Percentiles rank a stretch among this genome's conserved stretches.
phyloP scores from a whole-genome alignment of 371 early-diverging fungal genomes.

The Syncephalastrum sp. region DNA sequence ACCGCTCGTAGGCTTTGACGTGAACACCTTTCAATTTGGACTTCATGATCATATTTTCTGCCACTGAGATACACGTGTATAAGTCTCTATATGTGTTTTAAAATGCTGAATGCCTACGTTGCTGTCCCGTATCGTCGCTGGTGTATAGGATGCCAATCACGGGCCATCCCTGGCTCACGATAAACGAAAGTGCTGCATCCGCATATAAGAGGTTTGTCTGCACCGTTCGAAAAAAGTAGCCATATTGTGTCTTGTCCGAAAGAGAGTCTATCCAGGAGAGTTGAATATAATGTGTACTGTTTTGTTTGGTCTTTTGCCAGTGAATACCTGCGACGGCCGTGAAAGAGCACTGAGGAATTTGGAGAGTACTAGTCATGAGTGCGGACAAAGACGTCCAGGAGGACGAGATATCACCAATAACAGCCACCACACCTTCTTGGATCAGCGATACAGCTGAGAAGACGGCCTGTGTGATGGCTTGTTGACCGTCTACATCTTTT shows the following conservation, averaged over 20 bases:
- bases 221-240: conserved; percentile 57
- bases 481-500: conserved; percentile 43
- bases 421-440: conserved; percentile 54
- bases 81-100: neutral
- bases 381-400: conserved; percentile 59
- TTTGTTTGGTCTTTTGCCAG: neutral
- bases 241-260: conserved; percentile 56
- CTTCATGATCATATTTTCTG: conserved; percentile 44
- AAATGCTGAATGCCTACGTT: conserved; percentile 28
- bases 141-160: conserved; percentile 52
- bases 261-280: conserved; percentile 39
- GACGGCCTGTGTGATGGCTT: conserved; percentile 51
- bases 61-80: conserved; percentile 28
- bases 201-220: conserved; percentile 55
- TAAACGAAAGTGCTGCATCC: conserved; percentile 52
- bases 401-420: conserved; percentile 63
- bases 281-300: neutral
- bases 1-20: conserved; percentile 45
- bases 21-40: conserved; percentile 37
- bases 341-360: conserved; percentile 65
- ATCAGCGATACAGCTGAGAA: conserved; percentile 56
- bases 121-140: conserved; percentile 50
- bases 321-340: conserved; percentile 57
- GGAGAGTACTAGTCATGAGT: conserved; percentile 55
- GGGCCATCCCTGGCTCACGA: conserved; percentile 56